Evolutionary conservation across 257 asterid genomes (phyloP).

Genomic region (Solanum ahanhuiri): DNA sequence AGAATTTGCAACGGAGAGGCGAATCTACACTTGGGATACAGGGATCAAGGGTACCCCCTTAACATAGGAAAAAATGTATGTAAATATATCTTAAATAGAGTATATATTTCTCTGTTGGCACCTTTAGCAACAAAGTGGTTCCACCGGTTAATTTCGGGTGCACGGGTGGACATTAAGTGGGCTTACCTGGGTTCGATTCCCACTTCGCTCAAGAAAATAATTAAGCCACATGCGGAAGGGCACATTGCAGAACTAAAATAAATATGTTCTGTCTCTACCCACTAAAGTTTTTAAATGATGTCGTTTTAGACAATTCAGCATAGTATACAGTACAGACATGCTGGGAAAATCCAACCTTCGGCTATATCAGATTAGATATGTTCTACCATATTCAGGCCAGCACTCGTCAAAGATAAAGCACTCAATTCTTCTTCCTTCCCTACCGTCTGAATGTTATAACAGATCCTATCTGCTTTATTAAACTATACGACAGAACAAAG

Average conservation of each 20-base stretch:
- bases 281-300: neutral
- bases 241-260: neutral
- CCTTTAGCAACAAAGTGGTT: neutral
- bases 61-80: neutral
- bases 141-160: neutral
- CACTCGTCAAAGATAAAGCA: neutral
- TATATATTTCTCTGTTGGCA: neutral
- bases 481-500: neutral
- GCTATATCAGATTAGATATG: neutral
- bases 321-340: neutral
- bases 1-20: neutral
- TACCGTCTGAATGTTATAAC: neutral
- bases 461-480: neutral
- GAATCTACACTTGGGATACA: neutral
- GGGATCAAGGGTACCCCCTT: neutral
- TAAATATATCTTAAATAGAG: no score
- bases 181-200: neutral
- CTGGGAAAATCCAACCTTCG: neutral
- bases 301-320: neutral
- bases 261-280: neutral
- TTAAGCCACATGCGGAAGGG: neutral
- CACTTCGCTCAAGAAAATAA: neutral
- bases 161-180: neutral
- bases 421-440: neutral
- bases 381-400: neutral